Evolutionary conservation across 179 eudicot genomes (phyloP).

Genomic region (Corrigiola litoralis): DNA sequence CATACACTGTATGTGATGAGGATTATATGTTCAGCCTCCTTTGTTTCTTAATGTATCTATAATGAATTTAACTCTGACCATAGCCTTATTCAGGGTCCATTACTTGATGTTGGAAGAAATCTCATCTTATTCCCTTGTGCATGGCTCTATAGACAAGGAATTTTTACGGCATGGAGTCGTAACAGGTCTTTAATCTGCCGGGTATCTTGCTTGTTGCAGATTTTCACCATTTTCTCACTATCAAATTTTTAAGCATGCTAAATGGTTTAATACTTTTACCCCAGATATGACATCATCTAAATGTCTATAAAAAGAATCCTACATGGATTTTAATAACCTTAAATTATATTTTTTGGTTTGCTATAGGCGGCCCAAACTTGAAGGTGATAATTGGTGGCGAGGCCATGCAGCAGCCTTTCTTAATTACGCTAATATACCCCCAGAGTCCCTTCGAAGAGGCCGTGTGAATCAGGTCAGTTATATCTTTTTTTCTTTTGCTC

Average conservation of each 20-base stretch:
- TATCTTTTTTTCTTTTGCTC: background rate
- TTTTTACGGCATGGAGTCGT: constrained; percentile 62
- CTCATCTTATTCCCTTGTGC: constrained; percentile 64
- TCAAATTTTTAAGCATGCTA: background rate
- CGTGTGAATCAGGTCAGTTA: constrained; percentile 60
- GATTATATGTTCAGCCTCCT: background rate
- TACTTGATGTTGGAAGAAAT: constrained; percentile 84
- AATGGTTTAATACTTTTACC: background rate
- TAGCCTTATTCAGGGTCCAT: constrained; percentile 49
- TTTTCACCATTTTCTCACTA: constrained; percentile 11
- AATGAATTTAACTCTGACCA: background rate
- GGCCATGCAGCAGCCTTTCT: constrained; percentile 87
- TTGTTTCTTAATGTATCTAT: background rate
- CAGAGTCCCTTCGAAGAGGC: constrained; percentile 58
- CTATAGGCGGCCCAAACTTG: constrained; percentile 55
- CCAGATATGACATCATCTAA: background rate
- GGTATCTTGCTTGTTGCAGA: constrained; percentile 27
- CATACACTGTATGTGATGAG: constrained; percentile 53
- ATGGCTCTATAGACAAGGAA: constrained; percentile 87
- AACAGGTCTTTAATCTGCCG: constrained; percentile 44
- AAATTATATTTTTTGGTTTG: constrained; percentile 9
- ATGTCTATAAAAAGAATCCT: background rate
- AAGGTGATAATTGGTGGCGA: constrained; percentile 88
- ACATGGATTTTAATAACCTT: background rate
- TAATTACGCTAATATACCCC: constrained; percentile 43